These are phyloP conservation scores for Taphrina communis DNA, from an alignment of 1,139 yeast genomes.

Conservation along the genomic window DNA sequence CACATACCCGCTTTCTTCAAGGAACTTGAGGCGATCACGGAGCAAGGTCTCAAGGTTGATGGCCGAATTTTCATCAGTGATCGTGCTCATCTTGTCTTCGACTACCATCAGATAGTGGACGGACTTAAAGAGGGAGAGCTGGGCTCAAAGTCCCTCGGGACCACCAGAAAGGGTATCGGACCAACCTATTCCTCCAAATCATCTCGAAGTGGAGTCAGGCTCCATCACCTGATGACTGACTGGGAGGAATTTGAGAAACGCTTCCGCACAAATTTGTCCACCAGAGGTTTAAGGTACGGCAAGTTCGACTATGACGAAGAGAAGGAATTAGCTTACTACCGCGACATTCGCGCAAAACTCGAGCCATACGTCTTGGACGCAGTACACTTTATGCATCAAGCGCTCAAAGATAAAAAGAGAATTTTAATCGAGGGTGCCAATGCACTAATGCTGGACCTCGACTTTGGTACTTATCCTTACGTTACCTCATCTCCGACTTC, in stretches of 20 bases:
- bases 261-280: constrained; percentile 74
- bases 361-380: constrained; percentile 95
- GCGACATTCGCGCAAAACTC: constrained; percentile 71
- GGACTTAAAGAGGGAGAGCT: constrained; percentile 93
- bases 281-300: constrained; percentile 89
- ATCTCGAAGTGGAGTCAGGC: constrained; percentile 93
- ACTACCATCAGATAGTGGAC: constrained; percentile 96
- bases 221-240: constrained; percentile 91
- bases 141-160: constrained; percentile 87
- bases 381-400: constrained; percentile 84
- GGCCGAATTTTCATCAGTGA: constrained; percentile 85
- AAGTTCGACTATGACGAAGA: constrained; percentile 86
- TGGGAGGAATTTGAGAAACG: constrained; percentile 89
- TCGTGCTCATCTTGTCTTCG: constrained; percentile 95
- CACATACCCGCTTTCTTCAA: constrained; percentile 92
- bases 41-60: constrained; percentile 76
- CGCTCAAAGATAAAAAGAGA: constrained; percentile 76
- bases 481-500: constrained; percentile 96
- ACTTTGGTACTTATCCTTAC: constrained; percentile 97
- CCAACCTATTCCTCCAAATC: constrained; percentile 98
- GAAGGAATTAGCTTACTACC: constrained; percentile 77
- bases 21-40: constrained; percentile 80
- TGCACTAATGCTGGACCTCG: constrained; percentile 96
- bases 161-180: constrained; percentile 99
- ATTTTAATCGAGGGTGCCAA: constrained; percentile 97